Conservation (phyloP, 306 rosid species). For the Prunus campanulata region DNA sequence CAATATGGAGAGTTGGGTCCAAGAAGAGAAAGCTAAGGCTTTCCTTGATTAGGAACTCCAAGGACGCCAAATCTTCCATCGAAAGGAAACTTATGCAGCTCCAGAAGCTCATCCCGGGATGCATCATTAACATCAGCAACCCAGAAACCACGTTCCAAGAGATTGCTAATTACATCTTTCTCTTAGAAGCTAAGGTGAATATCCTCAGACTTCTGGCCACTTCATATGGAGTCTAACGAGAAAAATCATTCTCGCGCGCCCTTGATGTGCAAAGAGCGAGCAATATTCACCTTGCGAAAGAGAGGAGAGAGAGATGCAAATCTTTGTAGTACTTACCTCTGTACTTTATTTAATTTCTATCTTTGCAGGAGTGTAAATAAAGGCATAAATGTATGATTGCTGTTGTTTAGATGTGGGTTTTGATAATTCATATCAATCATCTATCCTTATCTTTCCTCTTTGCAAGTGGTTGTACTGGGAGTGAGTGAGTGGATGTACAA, state of each 20-base stretch:
- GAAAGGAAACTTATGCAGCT: slow-evolving; percentile 53
- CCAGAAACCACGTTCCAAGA: slow-evolving; percentile 40
- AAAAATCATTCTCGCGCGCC: background rate
- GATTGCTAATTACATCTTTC: slow-evolving; percentile 49
- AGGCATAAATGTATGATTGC: too few species aligned
- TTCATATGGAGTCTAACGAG: slow-evolving; percentile 49
- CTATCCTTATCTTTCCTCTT: background rate
- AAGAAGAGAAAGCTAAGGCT: slow-evolving; percentile 51
- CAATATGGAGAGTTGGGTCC: slow-evolving; percentile 34
- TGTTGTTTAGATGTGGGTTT: too few species aligned
- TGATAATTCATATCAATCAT: too few species aligned
- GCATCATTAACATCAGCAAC: slow-evolving; percentile 31
- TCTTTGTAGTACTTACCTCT: background rate
- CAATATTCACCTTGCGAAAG: background rate
- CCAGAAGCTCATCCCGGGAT: slow-evolving; percentile 49
- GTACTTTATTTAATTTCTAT: too few species aligned
- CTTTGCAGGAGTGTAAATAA: too few species aligned
- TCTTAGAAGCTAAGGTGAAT: slow-evolving; percentile 56
- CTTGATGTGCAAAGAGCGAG: background rate
- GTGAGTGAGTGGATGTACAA: background rate
- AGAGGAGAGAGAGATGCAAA: background rate
- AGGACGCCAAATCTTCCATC: slow-evolving; percentile 16
- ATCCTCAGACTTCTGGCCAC: slow-evolving; percentile 54
- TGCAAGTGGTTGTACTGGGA: background rate
- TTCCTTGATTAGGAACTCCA: slow-evolving; percentile 25